These are phyloP conservation scores for Penicillium psychrosexuale DNA, from an alignment of 2,329 filamentous ascomycete genomes.

Conservation along the genomic window DNA sequence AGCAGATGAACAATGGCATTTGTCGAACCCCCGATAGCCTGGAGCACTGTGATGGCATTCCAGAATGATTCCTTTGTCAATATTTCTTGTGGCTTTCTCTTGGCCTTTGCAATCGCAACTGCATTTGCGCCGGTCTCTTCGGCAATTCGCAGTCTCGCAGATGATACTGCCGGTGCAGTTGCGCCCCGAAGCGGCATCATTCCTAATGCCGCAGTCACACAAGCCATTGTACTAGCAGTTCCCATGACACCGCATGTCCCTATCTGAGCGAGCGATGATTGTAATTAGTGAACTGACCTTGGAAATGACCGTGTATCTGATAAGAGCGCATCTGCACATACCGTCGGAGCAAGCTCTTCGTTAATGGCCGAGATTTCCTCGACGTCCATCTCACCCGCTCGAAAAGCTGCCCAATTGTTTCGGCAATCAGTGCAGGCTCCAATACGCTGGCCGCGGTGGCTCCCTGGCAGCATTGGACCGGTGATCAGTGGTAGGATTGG, in stretches of 20 bases:
- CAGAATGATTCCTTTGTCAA: slow-evolving; percentile 49
- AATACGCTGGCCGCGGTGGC: slow-evolving; percentile 60
- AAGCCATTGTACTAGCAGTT: slow-evolving; percentile 58
- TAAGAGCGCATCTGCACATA: slow-evolving; percentile 34
- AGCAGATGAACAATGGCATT: slow-evolving; percentile 56
- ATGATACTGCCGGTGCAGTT: slow-evolving; percentile 54
- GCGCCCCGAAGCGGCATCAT: slow-evolving; percentile 54
- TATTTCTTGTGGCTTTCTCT: slow-evolving; percentile 45
- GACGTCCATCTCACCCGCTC: slow-evolving; percentile 64
- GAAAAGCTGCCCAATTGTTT: slow-evolving; percentile 68
- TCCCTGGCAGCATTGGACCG: slow-evolving; percentile 73
- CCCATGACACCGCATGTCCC: slow-evolving; percentile 59
- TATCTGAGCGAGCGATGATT: slow-evolving; percentile 22
- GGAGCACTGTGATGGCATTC: slow-evolving; percentile 54
- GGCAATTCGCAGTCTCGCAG: slow-evolving; percentile 51
- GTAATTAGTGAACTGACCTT: slow-evolving; percentile 2
- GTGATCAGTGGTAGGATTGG: slow-evolving; percentile 67
- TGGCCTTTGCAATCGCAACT: slow-evolving; percentile 42
- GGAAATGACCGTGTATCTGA: background rate
- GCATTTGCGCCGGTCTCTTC: slow-evolving; percentile 54
- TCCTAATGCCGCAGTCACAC: slow-evolving; percentile 51
- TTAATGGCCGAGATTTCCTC: slow-evolving; percentile 70
- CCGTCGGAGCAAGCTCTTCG: slow-evolving; percentile 69
- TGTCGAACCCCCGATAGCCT: slow-evolving; percentile 56
- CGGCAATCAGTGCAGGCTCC: slow-evolving; percentile 74